Conservation (phyloP, 2,329 filamentous ascomycete species). For the Penicillium digitatum region DNA sequence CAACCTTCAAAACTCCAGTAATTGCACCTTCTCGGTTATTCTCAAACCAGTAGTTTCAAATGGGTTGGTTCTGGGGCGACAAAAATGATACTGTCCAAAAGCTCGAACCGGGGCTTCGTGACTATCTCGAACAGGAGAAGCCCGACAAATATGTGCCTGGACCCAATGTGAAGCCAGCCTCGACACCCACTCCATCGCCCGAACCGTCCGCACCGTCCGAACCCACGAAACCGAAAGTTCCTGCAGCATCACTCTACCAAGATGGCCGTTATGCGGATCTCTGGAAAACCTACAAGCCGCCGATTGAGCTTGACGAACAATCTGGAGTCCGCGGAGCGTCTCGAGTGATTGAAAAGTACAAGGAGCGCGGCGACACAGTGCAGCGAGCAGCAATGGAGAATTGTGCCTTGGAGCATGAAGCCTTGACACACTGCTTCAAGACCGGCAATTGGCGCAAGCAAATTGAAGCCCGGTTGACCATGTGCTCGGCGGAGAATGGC, state of each 20-base stretch:
- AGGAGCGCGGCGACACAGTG: constrained; percentile 73
- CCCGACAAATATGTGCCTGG: constrained; percentile 62
- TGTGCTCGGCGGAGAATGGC: constrained; percentile 75
- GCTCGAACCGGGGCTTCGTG: constrained; percentile 76
- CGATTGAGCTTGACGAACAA: constrained; percentile 61
- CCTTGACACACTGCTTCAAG: constrained; percentile 77
- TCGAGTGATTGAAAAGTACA: constrained; percentile 77
- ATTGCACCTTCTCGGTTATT: background rate
- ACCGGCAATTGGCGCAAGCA: constrained; percentile 63
- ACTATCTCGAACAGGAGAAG: constrained; percentile 79
- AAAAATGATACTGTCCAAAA: constrained; percentile 64
- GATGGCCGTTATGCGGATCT: constrained; percentile 77
- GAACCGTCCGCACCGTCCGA: constrained; percentile 25
- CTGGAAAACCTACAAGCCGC: constrained; percentile 85
- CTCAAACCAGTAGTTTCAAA: constrained; percentile 26
- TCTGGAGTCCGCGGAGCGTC: constrained; percentile 74
- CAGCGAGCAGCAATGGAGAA: constrained; percentile 85
- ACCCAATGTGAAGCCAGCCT: constrained; percentile 26
- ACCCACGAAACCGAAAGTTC: constrained; percentile 34
- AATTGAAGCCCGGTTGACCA: constrained; percentile 54
- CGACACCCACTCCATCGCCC: constrained; percentile 18
- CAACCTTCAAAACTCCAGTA: background rate
- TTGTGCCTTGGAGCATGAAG: constrained; percentile 80
- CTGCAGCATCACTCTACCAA: constrained; percentile 56
- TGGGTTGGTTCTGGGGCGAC: constrained; percentile 62